Conservation (phyloP, 2,329 filamentous ascomycete species). For the Thelonectria blattea region DNA sequence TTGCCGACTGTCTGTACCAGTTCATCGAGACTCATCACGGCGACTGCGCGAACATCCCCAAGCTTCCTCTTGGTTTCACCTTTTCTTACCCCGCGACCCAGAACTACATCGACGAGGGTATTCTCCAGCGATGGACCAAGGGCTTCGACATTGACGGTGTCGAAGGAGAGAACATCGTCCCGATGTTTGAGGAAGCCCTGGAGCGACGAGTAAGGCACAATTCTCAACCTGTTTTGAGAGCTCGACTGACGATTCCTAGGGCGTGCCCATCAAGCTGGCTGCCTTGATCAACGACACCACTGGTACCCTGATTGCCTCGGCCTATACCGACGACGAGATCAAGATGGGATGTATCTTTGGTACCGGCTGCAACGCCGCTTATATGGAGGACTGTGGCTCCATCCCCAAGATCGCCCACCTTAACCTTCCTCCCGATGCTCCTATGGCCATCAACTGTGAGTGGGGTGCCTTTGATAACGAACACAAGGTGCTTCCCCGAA, state of each 20-base stretch:
- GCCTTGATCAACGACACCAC: conserved; percentile 98
- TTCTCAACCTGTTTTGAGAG: background rate
- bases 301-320: conserved; percentile 93
- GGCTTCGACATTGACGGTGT: conserved; percentile 94
- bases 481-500: conserved; percentile 83
- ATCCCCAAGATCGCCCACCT: conserved; percentile 94
- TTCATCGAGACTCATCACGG: conserved; percentile 88
- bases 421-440: conserved; percentile 82
- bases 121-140: conserved; percentile 96
- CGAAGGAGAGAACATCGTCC: conserved; percentile 88
- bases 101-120: conserved; percentile 89
- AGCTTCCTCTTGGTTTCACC: conserved; percentile 86
- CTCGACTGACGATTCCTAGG: conserved; percentile 53
- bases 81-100: conserved; percentile 96
- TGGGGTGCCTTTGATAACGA: conserved; percentile 98
- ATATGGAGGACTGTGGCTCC: conserved; percentile 91
- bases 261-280: conserved; percentile 88
- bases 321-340: conserved; percentile 93
- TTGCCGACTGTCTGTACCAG: conserved; percentile 88
- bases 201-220: conserved; percentile 54
- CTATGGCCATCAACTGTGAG: conserved; percentile 97
- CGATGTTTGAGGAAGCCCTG: conserved; percentile 82
- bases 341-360: conserved; percentile 98
- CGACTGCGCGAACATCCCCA: conserved; percentile 64
- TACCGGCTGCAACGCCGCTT: conserved; percentile 96